These are phyloP conservation scores for Physcomitrellopsis africana DNA, from an alignment of 225 moss, liverwort and hornwort species.

Conservation along the genomic window DNA sequence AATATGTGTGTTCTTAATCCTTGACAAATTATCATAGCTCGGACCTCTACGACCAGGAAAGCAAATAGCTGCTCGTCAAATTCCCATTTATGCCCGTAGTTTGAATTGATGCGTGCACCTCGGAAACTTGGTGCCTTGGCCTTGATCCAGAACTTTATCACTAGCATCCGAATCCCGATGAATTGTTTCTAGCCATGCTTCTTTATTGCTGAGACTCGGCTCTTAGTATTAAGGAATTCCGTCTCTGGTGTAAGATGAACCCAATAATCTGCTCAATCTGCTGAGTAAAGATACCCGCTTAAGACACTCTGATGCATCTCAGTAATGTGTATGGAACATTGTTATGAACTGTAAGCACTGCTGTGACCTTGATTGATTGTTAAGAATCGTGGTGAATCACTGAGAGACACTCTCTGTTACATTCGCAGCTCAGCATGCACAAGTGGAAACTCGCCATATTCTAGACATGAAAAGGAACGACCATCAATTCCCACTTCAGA, in stretches of 20 bases:
- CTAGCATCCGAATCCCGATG: neutral
- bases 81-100: constrained; percentile 13
- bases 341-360: neutral
- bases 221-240: neutral
- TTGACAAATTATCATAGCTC: constrained; percentile 50
- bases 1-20: constrained; percentile 26
- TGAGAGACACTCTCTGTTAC: neutral
- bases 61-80: constrained; percentile 40
- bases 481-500: neutral
- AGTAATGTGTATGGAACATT: neutral
- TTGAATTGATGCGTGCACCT: neutral
- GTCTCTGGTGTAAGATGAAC: constrained; percentile 14
- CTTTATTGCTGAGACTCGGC: neutral
- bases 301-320: neutral
- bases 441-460: neutral
- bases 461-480: neutral
- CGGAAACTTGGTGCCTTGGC: neutral
- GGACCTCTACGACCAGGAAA: constrained; percentile 60
- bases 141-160: neutral
- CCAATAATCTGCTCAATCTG: constrained; percentile 1
- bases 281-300: constrained; percentile 4
- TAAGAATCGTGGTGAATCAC: neutral
- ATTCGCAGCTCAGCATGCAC: neutral
- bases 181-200: constrained; percentile 13
- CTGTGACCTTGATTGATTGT: neutral